phyloP scores from a whole-genome alignment of 2,329 filamentous ascomycete species.

The Botryotinia calthae region DNA sequence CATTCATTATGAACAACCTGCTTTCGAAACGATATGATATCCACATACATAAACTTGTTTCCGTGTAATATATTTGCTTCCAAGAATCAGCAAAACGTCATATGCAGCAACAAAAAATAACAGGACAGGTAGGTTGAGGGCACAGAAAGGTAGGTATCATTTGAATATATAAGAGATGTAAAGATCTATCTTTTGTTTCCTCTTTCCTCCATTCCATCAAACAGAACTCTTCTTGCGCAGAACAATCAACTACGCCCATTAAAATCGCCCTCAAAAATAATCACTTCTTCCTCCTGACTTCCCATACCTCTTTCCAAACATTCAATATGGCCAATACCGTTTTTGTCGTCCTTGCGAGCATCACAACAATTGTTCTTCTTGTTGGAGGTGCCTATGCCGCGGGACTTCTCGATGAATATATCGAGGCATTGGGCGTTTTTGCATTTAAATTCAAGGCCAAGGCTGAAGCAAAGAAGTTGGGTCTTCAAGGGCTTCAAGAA shows the following conservation, averaged over 20 bases:
- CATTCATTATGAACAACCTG: background rate
- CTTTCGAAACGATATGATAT: background rate
- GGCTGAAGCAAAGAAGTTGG: conserved; percentile 43
- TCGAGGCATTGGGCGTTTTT: conserved; percentile 41
- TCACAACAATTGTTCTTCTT: conserved; percentile 37
- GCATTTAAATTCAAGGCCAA: conserved; percentile 45
- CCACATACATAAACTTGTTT: conserved; percentile 8
- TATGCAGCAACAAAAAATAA: conserved; percentile 2
- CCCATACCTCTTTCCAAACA: background rate
- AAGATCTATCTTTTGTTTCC: background rate
- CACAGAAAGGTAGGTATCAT: background rate
- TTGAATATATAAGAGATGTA: background rate
- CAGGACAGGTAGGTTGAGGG: background rate
- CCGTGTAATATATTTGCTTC: conserved; percentile 11
- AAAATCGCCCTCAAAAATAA: background rate
- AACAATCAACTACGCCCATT: background rate
- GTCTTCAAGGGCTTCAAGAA: conserved; percentile 42
- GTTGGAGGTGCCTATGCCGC: conserved; percentile 41
- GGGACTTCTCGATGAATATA: conserved; percentile 42
- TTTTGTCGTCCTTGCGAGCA: conserved; percentile 36
- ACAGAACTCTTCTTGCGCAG: background rate
- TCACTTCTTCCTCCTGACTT: background rate
- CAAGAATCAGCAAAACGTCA: conserved; percentile 17
- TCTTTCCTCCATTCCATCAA: background rate
- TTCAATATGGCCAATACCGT: conserved; percentile 24